phyloP scores from a whole-genome alignment of 352 stramenopile species.

The Phytophthora rubi region DNA sequence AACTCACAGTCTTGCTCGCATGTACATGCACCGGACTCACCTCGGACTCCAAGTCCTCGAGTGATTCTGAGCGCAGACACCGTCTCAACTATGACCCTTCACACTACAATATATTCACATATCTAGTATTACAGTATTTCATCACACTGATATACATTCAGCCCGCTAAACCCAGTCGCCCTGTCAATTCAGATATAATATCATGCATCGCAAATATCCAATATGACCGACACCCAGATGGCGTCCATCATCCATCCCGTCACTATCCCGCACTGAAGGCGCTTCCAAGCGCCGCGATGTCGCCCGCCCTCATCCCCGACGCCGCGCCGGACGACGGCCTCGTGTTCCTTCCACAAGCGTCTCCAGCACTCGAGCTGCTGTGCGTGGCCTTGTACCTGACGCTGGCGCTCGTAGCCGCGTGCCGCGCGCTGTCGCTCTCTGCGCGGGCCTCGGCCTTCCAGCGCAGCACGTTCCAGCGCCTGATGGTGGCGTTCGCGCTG shows the following conservation, averaged over 20 bases:
- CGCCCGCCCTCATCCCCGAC: not conserved
- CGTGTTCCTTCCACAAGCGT: constrained; percentile 67
- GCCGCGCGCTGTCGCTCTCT: constrained; percentile 46
- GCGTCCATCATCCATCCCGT: not conserved
- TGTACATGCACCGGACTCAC: too few relatives aligned
- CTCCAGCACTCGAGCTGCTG: constrained; percentile 50
- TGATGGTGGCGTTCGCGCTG: constrained; percentile 71
- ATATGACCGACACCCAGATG: not conserved
- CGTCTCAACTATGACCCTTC: too few relatives aligned
- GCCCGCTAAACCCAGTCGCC: too few relatives aligned
- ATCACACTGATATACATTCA: too few relatives aligned
- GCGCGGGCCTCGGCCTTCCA: constrained; percentile 40
- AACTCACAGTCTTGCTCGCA: too few relatives aligned
- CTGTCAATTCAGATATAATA: too few relatives aligned
- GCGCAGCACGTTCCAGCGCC: constrained; percentile 73
- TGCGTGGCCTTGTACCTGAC: constrained; percentile 68
- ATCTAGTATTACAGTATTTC: too few relatives aligned
- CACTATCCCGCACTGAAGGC: not conserved
- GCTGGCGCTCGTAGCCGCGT: constrained; percentile 60
- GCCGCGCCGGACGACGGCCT: constrained; percentile 42
- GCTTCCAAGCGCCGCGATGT: constrained; percentile 8
- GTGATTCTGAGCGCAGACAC: too few relatives aligned
- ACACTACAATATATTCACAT: too few relatives aligned
- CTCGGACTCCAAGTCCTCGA: too few relatives aligned
- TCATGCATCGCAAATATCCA: too few relatives aligned